Conservation (phyloP, 345 rosid genomes). For the Lenwebbia sp. region DNA sequence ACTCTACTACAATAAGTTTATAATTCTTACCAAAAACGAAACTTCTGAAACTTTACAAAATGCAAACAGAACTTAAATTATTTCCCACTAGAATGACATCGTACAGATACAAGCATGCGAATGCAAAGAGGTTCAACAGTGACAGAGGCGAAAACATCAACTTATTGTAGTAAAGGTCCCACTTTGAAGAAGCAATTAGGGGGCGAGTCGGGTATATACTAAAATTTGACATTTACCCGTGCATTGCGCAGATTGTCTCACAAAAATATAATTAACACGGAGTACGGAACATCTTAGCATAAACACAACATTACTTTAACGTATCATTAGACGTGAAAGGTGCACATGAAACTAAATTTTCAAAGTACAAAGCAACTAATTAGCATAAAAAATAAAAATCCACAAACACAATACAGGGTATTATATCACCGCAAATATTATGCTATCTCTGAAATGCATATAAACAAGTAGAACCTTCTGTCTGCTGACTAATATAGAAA, state of each 20-base stretch:
- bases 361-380: not conserved
- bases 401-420: not conserved
- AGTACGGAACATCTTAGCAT: not conserved
- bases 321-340: not conserved
- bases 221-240: not conserved
- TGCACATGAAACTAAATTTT: not conserved
- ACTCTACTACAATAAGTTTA: not conserved
- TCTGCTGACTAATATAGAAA: not conserved
- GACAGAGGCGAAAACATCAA: not conserved
- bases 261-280: not conserved
- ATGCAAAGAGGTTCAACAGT: not conserved
- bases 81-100: not conserved
- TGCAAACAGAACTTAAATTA: not conserved
- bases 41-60: not conserved
- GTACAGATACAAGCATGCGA: rapidly evolving
- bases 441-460: not conserved
- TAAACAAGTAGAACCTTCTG: not conserved
- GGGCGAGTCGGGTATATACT: not conserved
- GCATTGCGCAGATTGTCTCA: not conserved
- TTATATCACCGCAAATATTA: not conserved
- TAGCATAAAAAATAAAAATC: not conserved
- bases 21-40: not conserved
- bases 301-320: not conserved
- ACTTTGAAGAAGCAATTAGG: not conserved
- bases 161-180: not conserved